A percentile compares a stretch with the other conserved stretches of the same genome.
These are phyloP conservation scores for Nevesoporus exiguus DNA, from an alignment of 768 basidiomycete species.

Conservation along the genomic window DNA sequence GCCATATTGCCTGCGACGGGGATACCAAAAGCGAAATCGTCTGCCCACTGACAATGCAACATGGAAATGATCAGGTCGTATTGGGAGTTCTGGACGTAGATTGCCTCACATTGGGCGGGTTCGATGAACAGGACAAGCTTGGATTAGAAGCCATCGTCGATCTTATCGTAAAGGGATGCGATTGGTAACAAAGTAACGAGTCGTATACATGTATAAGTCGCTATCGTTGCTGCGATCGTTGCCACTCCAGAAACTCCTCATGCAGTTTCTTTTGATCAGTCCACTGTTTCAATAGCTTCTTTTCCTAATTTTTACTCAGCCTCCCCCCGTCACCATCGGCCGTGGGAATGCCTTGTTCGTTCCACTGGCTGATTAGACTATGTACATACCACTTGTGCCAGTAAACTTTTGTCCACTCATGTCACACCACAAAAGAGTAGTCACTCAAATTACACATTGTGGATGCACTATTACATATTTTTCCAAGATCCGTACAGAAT, in stretches of 20 bases:
- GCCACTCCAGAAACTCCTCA: constrained; percentile 65
- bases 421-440: too few relatives aligned
- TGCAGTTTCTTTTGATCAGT: constrained; percentile 73
- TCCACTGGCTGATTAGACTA: too few relatives aligned
- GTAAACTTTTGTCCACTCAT: too few relatives aligned
- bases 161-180: constrained; percentile 58
- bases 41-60: constrained; percentile 56
- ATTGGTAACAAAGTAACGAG: too few relatives aligned
- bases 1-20: constrained; percentile 93
- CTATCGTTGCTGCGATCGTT: constrained; percentile 26
- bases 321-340: constrained; percentile 85
- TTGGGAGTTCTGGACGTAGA: constrained; percentile 86
- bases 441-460: too few relatives aligned
- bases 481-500: too few relatives aligned
- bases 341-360: constrained; percentile 78
- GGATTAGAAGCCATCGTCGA: constrained; percentile 74
- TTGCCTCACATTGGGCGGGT: constrained; percentile 63
- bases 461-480: too few relatives aligned
- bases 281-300: constrained; percentile 77
- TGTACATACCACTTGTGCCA: too few relatives aligned
- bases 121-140: constrained; percentile 70
- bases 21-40: constrained; percentile 91
- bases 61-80: constrained; percentile 31
- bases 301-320: constrained; percentile 73
- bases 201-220: too few relatives aligned